Conservation (phyloP, 2,329 filamentous ascomycete species). For the Dactylellina haptotyla region DNA sequence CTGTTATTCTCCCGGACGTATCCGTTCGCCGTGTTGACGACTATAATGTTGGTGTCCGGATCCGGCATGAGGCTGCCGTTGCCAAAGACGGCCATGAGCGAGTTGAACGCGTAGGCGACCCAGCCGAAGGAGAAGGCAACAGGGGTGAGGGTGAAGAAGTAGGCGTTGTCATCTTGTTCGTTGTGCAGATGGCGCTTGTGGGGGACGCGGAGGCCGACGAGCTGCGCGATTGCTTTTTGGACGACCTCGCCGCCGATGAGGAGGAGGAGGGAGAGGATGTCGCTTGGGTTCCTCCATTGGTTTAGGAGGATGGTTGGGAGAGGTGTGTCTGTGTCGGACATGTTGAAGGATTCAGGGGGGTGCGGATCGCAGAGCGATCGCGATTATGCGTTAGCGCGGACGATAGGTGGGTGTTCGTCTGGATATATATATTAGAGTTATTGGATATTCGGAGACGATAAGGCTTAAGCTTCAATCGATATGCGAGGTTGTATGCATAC, state of each 20-base stretch:
- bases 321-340: constrained; percentile 7
- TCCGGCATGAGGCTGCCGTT: constrained; percentile 60
- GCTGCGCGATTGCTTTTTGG: constrained; percentile 59
- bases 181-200: constrained; percentile 36
- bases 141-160: constrained; percentile 57
- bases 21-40: constrained; percentile 61
- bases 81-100: constrained; percentile 58
- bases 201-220: constrained; percentile 55
- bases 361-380: background rate
- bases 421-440: background rate
- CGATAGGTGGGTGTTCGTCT: too few species aligned
- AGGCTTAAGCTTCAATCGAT: background rate
- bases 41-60: constrained; percentile 59
- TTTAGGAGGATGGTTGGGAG: constrained; percentile 23
- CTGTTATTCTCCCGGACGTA: constrained; percentile 61
- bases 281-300: constrained; percentile 53
- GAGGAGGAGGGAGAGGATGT: constrained; percentile 60
- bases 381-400: too few species aligned
- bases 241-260: constrained; percentile 61
- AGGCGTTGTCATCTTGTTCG: constrained; percentile 45
- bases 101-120: constrained; percentile 54
- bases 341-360: too few species aligned
- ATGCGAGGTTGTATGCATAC: background rate
- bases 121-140: constrained; percentile 60
- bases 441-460: background rate